Base-by-base conservation (phyloP, 1,284 basidiomycete genomes). In the Moesziomyces antarcticus region DNA sequence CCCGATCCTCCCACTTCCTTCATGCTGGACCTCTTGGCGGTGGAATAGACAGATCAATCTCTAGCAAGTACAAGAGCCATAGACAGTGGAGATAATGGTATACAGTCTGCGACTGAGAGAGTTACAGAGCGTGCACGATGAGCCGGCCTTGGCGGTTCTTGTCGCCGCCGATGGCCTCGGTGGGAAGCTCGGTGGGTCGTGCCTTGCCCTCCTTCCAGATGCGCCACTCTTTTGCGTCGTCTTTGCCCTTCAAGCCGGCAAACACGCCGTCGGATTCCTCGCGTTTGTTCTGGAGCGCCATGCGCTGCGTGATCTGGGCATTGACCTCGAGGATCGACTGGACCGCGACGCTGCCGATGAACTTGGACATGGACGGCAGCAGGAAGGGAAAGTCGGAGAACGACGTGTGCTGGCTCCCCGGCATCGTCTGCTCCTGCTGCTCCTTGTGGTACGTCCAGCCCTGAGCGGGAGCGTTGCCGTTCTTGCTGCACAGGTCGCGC, bases 351-450 rank as follows among this genome's bases (percentile, higher is more conserved):
- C 51, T 67, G 50, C 72, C 72, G 4, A 54, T 56, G 44, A 75
- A 75, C 43, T 67, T 66, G 59, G 54, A 20, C 71, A 65, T 73
- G 42, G 42, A 54, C 1, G 77, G 77, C 50, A 79, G 41, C 45
- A 79, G 51, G 49, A 79, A 78, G 3, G 78, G 77, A 49, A 80
- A 80, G 42, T 80, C 78, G 11, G 61, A 67, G 50, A 80, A 80
- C 47, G 75, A 75, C 14, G 77, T 78, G 41, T 80, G 78, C 43
- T 67, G 64, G 43, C 64, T 73, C 8, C 58, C 72, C 24, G 37
- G 25, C 41, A 46, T 55, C 45, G 50, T 41, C 25, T 58, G 54
- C 9, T 50, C 46, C 50, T 66, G 66, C 21, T 62, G 41, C 2
- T 56, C 55, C 35, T 60, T 65, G 47, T 44, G 43, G 45, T 69